Percentiles rank a stretch among this genome's conserved stretches.
Conservation (phyloP, 202 grass and related monocot species). For the Carex sylvatica region DNA sequence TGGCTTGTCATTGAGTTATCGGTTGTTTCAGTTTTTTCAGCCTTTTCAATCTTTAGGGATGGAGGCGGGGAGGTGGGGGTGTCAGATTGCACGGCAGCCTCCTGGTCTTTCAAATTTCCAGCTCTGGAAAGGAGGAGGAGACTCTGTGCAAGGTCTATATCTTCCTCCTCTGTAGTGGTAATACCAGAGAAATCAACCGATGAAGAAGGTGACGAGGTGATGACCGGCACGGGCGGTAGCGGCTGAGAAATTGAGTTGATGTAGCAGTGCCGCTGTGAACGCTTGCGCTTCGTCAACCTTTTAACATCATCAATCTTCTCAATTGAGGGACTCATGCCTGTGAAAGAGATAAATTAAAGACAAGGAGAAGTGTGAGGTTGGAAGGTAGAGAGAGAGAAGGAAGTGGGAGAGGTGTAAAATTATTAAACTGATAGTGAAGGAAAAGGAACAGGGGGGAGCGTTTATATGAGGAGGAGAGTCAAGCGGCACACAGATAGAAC, state of each 20-base stretch:
- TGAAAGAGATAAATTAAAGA: slow-evolving; percentile 4
- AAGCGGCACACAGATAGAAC: neutral
- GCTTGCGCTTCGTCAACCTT: slow-evolving; percentile 50
- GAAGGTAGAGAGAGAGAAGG: neutral
- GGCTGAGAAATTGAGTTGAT: neutral
- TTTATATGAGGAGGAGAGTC: slow-evolving; percentile 3
- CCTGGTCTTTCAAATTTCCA: slow-evolving; percentile 4
- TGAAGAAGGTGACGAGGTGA: slow-evolving; percentile 30
- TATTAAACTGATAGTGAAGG: slow-evolving; percentile 16
- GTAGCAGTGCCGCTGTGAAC: slow-evolving; percentile 50
- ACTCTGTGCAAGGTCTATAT: slow-evolving; percentile 80
- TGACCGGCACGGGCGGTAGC: neutral
- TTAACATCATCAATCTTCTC: neutral
- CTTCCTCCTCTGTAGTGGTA: slow-evolving; percentile 63
- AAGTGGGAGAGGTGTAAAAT: slow-evolving; percentile 14
- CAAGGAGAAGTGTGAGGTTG: slow-evolving; percentile 9
- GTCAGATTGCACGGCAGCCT: neutral
- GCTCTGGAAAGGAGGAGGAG: slow-evolving; percentile 81
- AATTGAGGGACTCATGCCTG: slow-evolving; percentile 16
- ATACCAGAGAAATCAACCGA: slow-evolving; percentile 32
- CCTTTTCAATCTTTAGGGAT: neutral
- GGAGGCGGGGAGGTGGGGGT: neutral
- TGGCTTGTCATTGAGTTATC: slow-evolving; percentile 54
- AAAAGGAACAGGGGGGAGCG: slow-evolving; percentile 19
- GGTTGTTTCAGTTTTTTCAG: neutral